Percentiles rank a stretch among this genome's conserved stretches.
Evolutionary conservation across 495 filamentous ascomycete genomes (phyloP).

Genomic region (Friedmanniomyces endolithicus): DNA sequence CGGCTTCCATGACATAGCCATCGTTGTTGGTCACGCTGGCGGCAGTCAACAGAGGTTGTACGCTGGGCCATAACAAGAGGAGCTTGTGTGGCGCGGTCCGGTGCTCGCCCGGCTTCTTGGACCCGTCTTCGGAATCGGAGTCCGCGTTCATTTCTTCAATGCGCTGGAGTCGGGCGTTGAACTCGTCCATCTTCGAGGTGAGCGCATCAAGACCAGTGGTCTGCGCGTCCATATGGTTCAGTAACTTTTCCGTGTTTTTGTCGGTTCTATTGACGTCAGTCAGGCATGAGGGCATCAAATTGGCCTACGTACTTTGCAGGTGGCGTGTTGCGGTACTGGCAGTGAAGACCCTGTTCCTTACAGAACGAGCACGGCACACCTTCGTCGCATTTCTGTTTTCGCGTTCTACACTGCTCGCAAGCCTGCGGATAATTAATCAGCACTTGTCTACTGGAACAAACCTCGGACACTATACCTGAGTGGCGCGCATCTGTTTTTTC

Average conservation of each 20-base stretch:
- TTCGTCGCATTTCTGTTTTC: slow-evolving; percentile 66
- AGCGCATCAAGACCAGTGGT: slow-evolving; percentile 25
- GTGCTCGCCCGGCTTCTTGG: slow-evolving; percentile 45
- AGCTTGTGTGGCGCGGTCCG: slow-evolving; percentile 70
- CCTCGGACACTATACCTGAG: slow-evolving; percentile 20
- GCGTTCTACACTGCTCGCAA: slow-evolving; percentile 52
- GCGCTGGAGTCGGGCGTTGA: slow-evolving; percentile 5
- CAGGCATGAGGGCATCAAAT: background rate
- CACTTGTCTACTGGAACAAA: background rate
- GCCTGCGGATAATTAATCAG: slow-evolving; percentile 35
- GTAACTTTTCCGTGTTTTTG: slow-evolving; percentile 29
- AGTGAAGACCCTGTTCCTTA: slow-evolving; percentile 43
- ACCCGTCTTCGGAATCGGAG: background rate
- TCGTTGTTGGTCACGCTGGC: slow-evolving; percentile 35
- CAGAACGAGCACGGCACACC: slow-evolving; percentile 34
- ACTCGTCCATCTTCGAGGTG: slow-evolving; percentile 2
- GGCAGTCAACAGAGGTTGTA: slow-evolving; percentile 42
- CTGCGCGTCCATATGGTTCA: slow-evolving; percentile 30
- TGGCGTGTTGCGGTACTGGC: slow-evolving; percentile 53
- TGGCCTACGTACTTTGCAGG: slow-evolving; percentile 58
- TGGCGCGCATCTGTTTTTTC: slow-evolving; percentile 30
- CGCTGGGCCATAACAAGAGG: slow-evolving; percentile 51
- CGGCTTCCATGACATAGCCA: slow-evolving; percentile 61
- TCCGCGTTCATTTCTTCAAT: slow-evolving; percentile 2
- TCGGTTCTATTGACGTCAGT: slow-evolving; percentile 31